Conservation (phyloP, 1,284 basidiomycete genomes). For the Puccinia horiana region DNA sequence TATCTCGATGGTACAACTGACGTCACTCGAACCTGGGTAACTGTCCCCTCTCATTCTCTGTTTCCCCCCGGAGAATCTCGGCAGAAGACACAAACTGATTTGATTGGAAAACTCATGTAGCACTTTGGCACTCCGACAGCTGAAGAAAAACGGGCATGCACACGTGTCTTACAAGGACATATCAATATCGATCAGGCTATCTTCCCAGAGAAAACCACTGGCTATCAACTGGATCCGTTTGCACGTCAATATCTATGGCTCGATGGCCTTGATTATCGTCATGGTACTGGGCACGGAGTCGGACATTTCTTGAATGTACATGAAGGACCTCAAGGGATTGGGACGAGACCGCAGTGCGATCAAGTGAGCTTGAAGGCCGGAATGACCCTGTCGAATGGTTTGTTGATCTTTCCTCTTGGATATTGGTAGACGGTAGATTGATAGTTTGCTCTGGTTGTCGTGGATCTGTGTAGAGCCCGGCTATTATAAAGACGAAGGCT, state of each 20-base stretch:
- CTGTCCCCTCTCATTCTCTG: slow-evolving; percentile 49
- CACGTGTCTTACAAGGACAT: slow-evolving; percentile 91
- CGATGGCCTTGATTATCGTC: slow-evolving; percentile 79
- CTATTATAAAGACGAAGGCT: slow-evolving; percentile 87
- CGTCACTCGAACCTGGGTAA: slow-evolving; percentile 80
- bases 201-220: slow-evolving; percentile 85
- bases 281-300: slow-evolving; percentile 86
- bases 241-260: slow-evolving; percentile 83
- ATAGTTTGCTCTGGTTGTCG: neutral
- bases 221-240: slow-evolving; percentile 74
- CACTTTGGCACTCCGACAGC: slow-evolving; percentile 84
- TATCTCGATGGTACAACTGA: slow-evolving; percentile 94
- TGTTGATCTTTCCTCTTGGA: slow-evolving; percentile 55
- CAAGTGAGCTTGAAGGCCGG: slow-evolving; percentile 73
- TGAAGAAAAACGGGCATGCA: slow-evolving; percentile 84
- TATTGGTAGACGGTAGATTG: neutral
- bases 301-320: slow-evolving; percentile 91
- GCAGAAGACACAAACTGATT: slow-evolving; percentile 63
- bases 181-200: slow-evolving; percentile 83
- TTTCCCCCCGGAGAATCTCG: slow-evolving; percentile 60
- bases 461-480: slow-evolving; percentile 74
- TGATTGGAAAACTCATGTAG: slow-evolving; percentile 60
- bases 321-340: slow-evolving; percentile 88
- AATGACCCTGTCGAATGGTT: slow-evolving; percentile 87
- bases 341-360: slow-evolving; percentile 68